Percentiles rank a stretch among this genome's conserved stretches.
phyloP scores from a whole-genome alignment of 1,284 basidiomycete genomes.

The Ustilago trichophora region DNA sequence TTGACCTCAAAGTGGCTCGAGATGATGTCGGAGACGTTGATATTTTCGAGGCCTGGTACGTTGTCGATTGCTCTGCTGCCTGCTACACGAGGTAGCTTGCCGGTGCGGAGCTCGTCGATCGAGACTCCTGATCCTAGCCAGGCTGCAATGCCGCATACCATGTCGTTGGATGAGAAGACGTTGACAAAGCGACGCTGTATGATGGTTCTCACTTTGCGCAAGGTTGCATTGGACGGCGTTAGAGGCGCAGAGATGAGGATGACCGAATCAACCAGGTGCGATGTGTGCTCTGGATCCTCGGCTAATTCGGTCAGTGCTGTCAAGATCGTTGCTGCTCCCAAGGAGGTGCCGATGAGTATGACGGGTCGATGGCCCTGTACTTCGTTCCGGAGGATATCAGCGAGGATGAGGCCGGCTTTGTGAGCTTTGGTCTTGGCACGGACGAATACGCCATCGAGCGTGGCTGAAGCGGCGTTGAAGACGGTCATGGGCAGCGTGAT shows the following conservation, averaged over 20 bases:
- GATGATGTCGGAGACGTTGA: conserved; percentile 58
- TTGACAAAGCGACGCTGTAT: conserved; percentile 70
- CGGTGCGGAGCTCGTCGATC: conserved; percentile 68
- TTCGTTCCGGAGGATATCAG: conserved; percentile 71
- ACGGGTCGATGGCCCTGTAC: conserved; percentile 72
- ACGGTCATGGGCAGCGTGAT: conserved; percentile 70
- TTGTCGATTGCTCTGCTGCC: conserved; percentile 45
- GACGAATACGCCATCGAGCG: conserved; percentile 68
- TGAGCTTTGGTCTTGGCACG: conserved; percentile 55
- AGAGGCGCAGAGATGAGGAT: conserved; percentile 68
- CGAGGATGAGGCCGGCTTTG: conserved; percentile 70
- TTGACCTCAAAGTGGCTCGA: conserved; percentile 54
- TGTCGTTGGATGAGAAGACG: conserved; percentile 68
- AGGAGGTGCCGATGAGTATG: conserved; percentile 70
- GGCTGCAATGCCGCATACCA: conserved; percentile 70
- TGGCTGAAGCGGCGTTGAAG: conserved; percentile 62
- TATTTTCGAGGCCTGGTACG: conserved; percentile 53
- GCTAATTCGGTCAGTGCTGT: conserved; percentile 70
- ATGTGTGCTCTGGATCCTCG: conserved; percentile 41
- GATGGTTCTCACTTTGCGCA: conserved; percentile 68
- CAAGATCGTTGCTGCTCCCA: conserved; percentile 71
- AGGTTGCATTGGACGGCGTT: conserved; percentile 68
- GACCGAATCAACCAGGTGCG: conserved; percentile 70
- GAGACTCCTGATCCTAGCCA: conserved; percentile 66
- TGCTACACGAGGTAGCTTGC: conserved; percentile 51